These are phyloP conservation scores for Artemisia argyi DNA, from an alignment of 129 eudicot species.

Conservation along the genomic window DNA sequence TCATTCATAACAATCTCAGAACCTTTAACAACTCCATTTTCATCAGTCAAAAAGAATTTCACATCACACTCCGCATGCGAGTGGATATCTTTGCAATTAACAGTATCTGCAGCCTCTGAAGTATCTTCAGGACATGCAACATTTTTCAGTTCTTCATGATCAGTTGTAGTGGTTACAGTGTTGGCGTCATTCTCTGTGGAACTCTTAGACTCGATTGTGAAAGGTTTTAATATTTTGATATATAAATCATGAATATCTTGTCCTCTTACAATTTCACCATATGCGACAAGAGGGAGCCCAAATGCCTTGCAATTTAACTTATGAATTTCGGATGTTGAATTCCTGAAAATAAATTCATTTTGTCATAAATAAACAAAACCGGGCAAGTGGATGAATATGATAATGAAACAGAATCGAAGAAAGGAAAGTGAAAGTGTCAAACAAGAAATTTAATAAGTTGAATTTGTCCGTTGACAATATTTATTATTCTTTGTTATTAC, in stretches of 20 bases:
- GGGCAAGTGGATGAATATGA: conserved; percentile 1
- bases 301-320: conserved; percentile 69
- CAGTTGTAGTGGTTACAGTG: conserved; percentile 30
- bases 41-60: conserved; percentile 64
- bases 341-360: conserved; percentile 46
- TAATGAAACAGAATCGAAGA: conserved; percentile 2
- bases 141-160: conserved; percentile 33
- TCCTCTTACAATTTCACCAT: conserved; percentile 55
- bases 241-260: conserved; percentile 65
- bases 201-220: conserved; percentile 34
- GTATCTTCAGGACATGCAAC: conserved; percentile 21
- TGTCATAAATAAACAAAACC: background rate
- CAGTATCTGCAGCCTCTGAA: conserved; percentile 31
- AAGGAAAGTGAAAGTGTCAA: background rate
- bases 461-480: background rate
- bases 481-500: background rate
- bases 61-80: conserved; percentile 41
- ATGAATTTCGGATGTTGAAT: conserved; percentile 20
- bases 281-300: conserved; percentile 86
- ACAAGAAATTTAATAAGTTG: background rate
- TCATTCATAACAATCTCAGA: conserved; percentile 64
- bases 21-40: conserved; percentile 52
- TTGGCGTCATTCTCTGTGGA: conserved; percentile 33
- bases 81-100: conserved; percentile 33
- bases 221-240: conserved; percentile 59